These are phyloP conservation scores for Calocybe indica DNA, from an alignment of 768 basidiomycete genomes.

Conservation along the genomic window DNA sequence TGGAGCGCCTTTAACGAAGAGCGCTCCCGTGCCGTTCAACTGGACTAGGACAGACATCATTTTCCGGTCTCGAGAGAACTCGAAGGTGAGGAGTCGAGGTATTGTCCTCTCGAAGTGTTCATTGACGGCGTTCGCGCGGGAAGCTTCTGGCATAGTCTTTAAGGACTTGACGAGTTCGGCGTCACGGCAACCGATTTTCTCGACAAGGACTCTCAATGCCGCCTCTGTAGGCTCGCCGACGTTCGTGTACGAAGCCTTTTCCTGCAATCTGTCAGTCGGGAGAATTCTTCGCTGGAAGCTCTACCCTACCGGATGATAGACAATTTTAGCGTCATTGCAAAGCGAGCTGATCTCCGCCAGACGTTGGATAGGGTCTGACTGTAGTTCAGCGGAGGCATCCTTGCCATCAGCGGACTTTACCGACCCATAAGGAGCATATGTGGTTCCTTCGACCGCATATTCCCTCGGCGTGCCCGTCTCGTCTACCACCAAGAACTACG, in stretches of 20 bases:
- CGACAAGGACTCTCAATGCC: constrained; percentile 88
- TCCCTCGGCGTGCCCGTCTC: constrained; percentile 47
- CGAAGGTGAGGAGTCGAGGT: constrained; percentile 86
- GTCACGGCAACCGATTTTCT: constrained; percentile 84
- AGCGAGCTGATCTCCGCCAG: constrained; percentile 89
- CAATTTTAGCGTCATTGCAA: constrained; percentile 91
- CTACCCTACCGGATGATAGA: constrained; percentile 67
- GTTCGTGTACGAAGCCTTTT: constrained; percentile 71
- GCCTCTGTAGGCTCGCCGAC: constrained; percentile 98
- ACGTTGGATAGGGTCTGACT: constrained; percentile 68
- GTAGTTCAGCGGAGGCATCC: constrained; percentile 47
- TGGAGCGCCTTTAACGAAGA: constrained; percentile 95
- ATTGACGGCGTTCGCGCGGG: constrained; percentile 80
- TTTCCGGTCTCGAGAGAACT: constrained; percentile 97
- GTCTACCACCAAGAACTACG: constrained; percentile 73
- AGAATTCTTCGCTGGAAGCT: too few relatives aligned
- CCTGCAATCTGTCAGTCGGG: constrained; percentile 34
- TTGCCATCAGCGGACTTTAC: constrained; percentile 66
- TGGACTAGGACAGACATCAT: constrained; percentile 97
- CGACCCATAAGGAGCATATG: constrained; percentile 81
- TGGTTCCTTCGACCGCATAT: constrained; percentile 85
- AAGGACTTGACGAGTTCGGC: constrained; percentile 52
- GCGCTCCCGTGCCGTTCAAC: constrained; percentile 59
- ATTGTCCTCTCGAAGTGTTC: constrained; percentile 73
- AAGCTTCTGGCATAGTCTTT: constrained; percentile 43